phyloP scores from a whole-genome alignment of 352 stramenopile species.

The Globisporangium okanoganense region DNA sequence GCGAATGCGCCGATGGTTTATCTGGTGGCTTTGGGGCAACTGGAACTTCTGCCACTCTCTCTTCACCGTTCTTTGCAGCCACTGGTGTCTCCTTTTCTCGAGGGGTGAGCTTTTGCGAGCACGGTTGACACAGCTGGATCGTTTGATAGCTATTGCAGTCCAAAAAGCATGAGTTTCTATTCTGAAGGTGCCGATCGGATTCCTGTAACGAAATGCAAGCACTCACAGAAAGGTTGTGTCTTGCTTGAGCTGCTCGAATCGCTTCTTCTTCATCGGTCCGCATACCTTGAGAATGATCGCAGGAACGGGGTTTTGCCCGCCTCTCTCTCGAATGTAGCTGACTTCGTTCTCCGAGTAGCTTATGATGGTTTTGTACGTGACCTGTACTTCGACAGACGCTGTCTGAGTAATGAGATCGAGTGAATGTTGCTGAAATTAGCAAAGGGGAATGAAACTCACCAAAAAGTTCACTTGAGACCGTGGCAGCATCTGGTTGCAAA shows the following conservation, averaged over 20 bases:
- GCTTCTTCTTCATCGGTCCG: conserved; percentile 27
- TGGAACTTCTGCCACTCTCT: neutral
- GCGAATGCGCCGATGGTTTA: conserved; percentile 26
- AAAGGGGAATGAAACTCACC: conserved; percentile 17
- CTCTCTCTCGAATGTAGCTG: conserved; percentile 10
- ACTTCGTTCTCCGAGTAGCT: conserved; percentile 23
- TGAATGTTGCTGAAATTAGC: neutral
- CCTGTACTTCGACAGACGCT: conserved; percentile 12
- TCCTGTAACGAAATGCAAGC: neutral
- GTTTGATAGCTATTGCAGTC: conserved; percentile 36
- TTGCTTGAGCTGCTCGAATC: conserved; percentile 41
- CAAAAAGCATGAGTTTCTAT: neutral
- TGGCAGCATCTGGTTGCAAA: conserved; percentile 33
- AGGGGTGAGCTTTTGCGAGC: conserved; percentile 27
- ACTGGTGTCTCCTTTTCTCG: conserved; percentile 2
- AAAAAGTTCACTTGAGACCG: conserved; percentile 39
- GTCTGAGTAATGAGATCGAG: neutral
- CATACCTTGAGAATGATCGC: conserved; percentile 29
- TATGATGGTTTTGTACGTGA: conserved; percentile 44
- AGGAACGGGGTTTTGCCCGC: conserved; percentile 22
- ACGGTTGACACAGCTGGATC: conserved; percentile 34
- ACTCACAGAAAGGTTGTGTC: conserved; percentile 38
- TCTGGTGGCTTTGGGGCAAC: conserved; percentile 12
- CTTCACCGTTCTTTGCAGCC: neutral
- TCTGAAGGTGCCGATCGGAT: neutral